Evolutionary conservation across 768 basidiomycete species (phyloP).

Genomic region (Pulveroboletus sp.): DNA sequence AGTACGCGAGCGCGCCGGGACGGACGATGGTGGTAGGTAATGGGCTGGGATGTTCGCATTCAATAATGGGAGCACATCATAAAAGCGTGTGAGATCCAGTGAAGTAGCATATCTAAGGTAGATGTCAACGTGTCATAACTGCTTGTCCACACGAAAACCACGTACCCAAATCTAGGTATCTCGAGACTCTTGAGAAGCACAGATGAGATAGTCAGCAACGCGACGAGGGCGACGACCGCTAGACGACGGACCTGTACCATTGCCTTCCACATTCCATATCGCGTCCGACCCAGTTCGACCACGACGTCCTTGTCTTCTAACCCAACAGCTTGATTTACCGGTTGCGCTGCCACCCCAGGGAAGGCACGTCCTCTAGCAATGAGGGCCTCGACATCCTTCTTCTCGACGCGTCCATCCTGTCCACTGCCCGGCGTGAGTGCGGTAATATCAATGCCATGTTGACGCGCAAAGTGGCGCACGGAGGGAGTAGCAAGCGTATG

Average conservation of each 20-base stretch:
- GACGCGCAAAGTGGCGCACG: conserved; percentile 70
- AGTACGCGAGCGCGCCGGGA: conserved; percentile 19
- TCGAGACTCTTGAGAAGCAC: conserved; percentile 57
- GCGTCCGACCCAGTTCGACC: conserved; percentile 70
- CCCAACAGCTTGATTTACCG: neutral
- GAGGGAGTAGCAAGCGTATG: conserved; percentile 69
- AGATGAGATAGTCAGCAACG: neutral
- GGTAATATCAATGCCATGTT: conserved; percentile 57
- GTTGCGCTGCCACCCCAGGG: neutral
- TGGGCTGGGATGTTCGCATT: conserved; percentile 67
- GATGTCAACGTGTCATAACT: neutral
- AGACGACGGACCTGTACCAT: conserved; percentile 64
- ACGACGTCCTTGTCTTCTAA: conserved; percentile 42
- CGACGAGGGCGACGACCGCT: neutral
- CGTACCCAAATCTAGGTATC: conserved; percentile 80
- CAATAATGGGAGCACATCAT: conserved; percentile 56
- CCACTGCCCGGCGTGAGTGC: conserved; percentile 63
- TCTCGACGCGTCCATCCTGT: conserved; percentile 70
- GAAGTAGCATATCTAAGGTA: conserved; percentile 60
- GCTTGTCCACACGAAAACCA: neutral
- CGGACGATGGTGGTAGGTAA: conserved; percentile 41
- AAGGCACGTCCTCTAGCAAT: conserved; percentile 27
- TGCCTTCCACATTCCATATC: conserved; percentile 85
- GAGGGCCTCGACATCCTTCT: conserved; percentile 64
- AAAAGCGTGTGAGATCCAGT: conserved; percentile 67